Evolutionary conservation across 1,284 basidiomycete species (phyloP).

Genomic region (Mycena citricolor): DNA sequence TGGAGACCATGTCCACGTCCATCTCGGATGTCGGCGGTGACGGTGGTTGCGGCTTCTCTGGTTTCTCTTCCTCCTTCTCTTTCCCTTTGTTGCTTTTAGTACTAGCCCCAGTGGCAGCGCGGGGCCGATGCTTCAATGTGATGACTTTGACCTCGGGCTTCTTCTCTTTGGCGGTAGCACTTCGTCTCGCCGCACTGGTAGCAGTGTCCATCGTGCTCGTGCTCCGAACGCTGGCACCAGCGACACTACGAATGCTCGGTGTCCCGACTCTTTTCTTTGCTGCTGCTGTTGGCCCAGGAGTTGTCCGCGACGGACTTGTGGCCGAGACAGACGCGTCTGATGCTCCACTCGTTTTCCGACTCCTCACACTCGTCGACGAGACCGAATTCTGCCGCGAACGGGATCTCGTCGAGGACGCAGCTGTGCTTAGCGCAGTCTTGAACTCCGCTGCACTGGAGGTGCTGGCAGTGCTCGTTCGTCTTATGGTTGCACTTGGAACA

Average conservation of each 20-base stretch:
- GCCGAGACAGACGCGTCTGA: conserved; percentile 20
- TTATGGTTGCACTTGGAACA: conserved; percentile 15
- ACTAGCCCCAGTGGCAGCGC: conserved; percentile 5
- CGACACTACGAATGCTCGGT: conserved; percentile 22
- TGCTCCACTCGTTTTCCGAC: conserved; percentile 15
- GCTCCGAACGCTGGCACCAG: conserved; percentile 13
- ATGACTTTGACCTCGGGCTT: conserved; percentile 21
- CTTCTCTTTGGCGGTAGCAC: conserved; percentile 18
- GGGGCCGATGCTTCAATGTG: conserved; percentile 21
- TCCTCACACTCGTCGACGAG: conserved; percentile 14
- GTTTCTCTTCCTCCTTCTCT: conserved; percentile 13
- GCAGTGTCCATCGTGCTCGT: conserved; percentile 28
- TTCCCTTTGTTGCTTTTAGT: conserved; percentile 22
- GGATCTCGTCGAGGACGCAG: conserved; percentile 1
- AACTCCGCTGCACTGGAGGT: conserved; percentile 14
- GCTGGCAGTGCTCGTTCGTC: conserved; percentile 5
- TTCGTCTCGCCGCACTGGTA: conserved; percentile 26
- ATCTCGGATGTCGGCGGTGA: no score
- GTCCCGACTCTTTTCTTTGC: conserved; percentile 9
- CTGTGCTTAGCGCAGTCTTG: conserved; percentile 18
- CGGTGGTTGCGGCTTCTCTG: conserved; percentile 5
- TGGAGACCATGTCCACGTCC: not conserved
- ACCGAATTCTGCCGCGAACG: conserved; percentile 22
- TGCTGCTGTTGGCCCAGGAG: conserved; percentile 14
- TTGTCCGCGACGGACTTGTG: no score